A percentile compares a stretch with the other conserved stretches of the same genome.
These are phyloP conservation scores for Teratosphaeria destructans DNA, from an alignment of 2,329 filamentous ascomycete genomes.

Conservation along the genomic window DNA sequence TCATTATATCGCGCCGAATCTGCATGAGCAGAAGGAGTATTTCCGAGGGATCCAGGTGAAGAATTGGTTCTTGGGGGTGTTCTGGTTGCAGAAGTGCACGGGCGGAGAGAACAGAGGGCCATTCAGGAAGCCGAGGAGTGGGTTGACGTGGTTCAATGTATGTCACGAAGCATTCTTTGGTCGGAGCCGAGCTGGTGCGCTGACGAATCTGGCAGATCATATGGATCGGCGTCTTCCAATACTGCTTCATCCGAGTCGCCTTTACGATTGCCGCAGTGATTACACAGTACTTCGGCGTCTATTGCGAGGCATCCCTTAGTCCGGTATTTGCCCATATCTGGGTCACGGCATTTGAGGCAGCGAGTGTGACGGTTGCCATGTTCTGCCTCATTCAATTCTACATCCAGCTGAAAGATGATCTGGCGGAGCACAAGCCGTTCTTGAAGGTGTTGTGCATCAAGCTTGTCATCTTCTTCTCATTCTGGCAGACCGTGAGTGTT, in stretches of 20 bases:
- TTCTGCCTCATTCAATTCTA: conserved; percentile 85
- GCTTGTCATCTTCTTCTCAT: conserved; percentile 81
- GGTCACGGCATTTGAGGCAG: conserved; percentile 61
- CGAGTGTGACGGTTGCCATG: conserved; percentile 74
- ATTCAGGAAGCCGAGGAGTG: conserved; percentile 66
- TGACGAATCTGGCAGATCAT: conserved; percentile 44
- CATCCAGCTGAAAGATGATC: conserved; percentile 58
- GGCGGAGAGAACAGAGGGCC: conserved; percentile 55
- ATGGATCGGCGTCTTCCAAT: conserved; percentile 76
- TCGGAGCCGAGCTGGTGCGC: not conserved
- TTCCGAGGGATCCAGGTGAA: conserved; percentile 58
- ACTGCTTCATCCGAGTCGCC: conserved; percentile 68
- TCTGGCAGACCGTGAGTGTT: conserved; percentile 59
- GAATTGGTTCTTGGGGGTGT: conserved; percentile 66
- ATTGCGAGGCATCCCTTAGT: conserved; percentile 69
- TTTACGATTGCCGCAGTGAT: conserved; percentile 72
- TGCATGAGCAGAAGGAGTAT: conserved; percentile 73
- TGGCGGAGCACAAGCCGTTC: conserved; percentile 61
- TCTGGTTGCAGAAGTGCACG: conserved; percentile 59
- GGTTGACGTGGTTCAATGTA: conserved; percentile 81
- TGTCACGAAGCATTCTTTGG: conserved; percentile 5
- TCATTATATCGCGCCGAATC: conserved; percentile 64
- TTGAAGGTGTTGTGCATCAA: conserved; percentile 81
- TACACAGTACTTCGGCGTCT: conserved; percentile 55
- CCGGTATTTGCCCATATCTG: conserved; percentile 77